A percentile compares a stretch with the other conserved stretches of the same genome.
Evolutionary conservation across 176 grass and related monocot genomes (phyloP).

Genomic region (Cymbopogon citratus): DNA sequence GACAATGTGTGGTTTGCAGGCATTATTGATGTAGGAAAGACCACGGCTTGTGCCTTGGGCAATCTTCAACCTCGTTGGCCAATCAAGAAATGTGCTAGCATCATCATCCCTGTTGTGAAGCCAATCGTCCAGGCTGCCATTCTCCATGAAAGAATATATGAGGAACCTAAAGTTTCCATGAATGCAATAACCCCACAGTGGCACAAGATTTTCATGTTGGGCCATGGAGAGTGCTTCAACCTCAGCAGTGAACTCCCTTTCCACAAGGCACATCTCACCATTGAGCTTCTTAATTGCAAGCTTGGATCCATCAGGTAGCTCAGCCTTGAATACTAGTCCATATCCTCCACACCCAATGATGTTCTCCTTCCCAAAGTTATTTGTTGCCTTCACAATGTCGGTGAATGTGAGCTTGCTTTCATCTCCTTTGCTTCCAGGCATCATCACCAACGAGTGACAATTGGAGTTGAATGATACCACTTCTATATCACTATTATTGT

Average conservation of each 20-base stretch:
- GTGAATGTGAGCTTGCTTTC: no score
- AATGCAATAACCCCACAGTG: conserved; percentile 64
- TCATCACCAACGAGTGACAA: neutral
- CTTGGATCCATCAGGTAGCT: no score
- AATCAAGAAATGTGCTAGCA: conserved; percentile 36
- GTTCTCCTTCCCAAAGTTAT: no score
- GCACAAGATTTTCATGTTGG: conserved; percentile 57
- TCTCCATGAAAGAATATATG: conserved; percentile 77
- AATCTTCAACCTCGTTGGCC: conserved; percentile 42
- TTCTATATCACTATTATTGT: neutral
- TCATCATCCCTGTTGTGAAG: conserved; percentile 43
- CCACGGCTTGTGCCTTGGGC: conserved; percentile 39
- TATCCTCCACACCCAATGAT: no score
- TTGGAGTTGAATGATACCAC: neutral
- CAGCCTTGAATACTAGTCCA: no score
- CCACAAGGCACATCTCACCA: conserved; percentile 43
- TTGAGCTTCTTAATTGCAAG: conserved; percentile 59
- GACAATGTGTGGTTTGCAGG: conserved; percentile 54
- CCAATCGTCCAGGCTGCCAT: conserved; percentile 64
- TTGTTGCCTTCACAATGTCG: no score
- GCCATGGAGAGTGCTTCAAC: conserved; percentile 49
- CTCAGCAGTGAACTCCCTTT: conserved; percentile 62
- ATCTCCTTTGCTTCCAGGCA: no score
- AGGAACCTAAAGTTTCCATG: conserved; percentile 47
- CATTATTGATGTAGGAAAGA: conserved; percentile 54